These are phyloP conservation scores for Corchorus olitorius DNA, from an alignment of 345 rosid genomes.

Conservation along the genomic window DNA sequence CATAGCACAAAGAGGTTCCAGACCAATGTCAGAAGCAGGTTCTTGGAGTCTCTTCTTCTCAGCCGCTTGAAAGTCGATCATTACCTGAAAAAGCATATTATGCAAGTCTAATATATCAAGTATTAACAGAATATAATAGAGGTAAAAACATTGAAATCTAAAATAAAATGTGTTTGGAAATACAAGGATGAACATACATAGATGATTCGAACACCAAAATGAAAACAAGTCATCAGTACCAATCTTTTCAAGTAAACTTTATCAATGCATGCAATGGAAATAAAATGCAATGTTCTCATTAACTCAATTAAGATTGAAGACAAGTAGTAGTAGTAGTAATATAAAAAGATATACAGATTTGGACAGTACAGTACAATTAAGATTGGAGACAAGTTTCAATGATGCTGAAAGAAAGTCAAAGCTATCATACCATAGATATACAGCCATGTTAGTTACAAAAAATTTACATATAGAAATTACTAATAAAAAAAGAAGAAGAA, in stretches of 20 bases:
- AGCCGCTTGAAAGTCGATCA: conserved; percentile 99
- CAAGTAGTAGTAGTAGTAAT: background rate
- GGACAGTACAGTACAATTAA: background rate
- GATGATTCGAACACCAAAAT: background rate
- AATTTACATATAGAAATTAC: too few species aligned
- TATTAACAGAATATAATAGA: background rate
- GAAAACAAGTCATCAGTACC: background rate
- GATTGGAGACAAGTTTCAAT: background rate
- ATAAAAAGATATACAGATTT: background rate
- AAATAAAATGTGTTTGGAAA: conserved; percentile 5
- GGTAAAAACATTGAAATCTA: background rate
- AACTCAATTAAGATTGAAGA: background rate
- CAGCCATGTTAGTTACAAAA: background rate
- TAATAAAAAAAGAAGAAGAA: background rate
- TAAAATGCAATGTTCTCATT: conserved; percentile 3
- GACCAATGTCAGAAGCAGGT: conserved; percentile 90
- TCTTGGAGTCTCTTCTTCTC: conserved; percentile 86
- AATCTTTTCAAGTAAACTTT: conserved; percentile 12
- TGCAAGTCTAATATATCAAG: background rate
- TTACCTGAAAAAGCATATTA: conserved; percentile 59
- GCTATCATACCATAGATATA: background rate
- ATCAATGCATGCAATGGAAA: background rate
- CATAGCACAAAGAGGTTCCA: conserved; percentile 97
- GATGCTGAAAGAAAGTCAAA: background rate
- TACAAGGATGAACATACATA: conserved; percentile 5